Base-by-base conservation (phyloP, 768 basidiomycete species). In the Russula griseocarnosa region DNA sequence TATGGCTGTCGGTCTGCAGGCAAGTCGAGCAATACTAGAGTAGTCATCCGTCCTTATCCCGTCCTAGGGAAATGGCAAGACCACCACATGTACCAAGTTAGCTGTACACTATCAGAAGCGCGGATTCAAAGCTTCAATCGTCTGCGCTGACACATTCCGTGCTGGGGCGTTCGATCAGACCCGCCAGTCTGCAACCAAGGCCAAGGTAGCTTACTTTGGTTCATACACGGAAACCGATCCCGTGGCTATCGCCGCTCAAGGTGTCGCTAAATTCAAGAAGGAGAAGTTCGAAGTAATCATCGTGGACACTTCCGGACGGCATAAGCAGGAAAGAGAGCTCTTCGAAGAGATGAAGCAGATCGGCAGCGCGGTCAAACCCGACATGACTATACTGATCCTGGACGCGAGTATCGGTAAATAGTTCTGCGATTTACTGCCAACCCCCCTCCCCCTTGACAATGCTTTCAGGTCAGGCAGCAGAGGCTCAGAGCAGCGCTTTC, bases 121-220 rank as follows among this genome's bases (percentile, higher is more conserved):
- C 67, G 97, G 97, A 8, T 92, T 98, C 82, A 94, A 96, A 74
- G 90, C 95, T 14, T 92, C 88, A 65, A 94, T 99, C 59, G 96
- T 99, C 68, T 99, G 97, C 71, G 97, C 97, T 24, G 97, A 99
- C 75, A 99, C 97, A 0, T 99, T 99, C 81, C 91, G 97, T 77
- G 97, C 97, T 3, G 97, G 97, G 57, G 97, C 97, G 42, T 99
- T 99, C 76, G 97, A 99, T 76, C 97, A 99, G 75, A 93, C 97
- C 13, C 88, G 97, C 72, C 97, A 99, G 78, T 98, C 96, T 55
- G 96, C 97, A 22, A 97, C 94, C 16, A 96, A 97, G 75, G 97
- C 97, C 44, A 98, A 98, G 74, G 93, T 99, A 16, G 94, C 97
- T 3, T 99, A 97, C 82, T 99, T 94, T 76, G 97, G 97, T 24